Evolutionary conservation across 2,329 filamentous ascomycete genomes (phyloP).

Genomic region (Sarocladium brachiariae): DNA sequence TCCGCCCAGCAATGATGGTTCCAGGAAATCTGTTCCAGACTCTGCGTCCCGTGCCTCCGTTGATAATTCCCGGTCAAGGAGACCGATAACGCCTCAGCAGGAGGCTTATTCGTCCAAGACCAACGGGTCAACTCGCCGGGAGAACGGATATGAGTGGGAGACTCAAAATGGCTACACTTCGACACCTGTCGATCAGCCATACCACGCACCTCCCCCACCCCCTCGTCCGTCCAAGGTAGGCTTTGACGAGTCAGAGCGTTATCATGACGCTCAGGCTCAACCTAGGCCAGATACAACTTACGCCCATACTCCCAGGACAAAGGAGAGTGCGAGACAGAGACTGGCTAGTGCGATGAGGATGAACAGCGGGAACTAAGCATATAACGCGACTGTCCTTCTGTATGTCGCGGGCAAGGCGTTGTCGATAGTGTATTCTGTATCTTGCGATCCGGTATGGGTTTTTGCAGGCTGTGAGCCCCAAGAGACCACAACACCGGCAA

Average conservation of each 20-base stretch:
- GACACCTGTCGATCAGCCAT: conserved; percentile 13
- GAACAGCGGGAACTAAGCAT: conserved; percentile 10
- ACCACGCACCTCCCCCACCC: conserved; percentile 27
- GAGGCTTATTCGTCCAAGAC: conserved; percentile 2
- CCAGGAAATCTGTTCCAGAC: conserved; percentile 5
- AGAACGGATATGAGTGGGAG: conserved; percentile 15
- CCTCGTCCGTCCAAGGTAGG: conserved; percentile 31
- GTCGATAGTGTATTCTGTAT: too few relatives aligned
- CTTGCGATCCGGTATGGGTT: too few relatives aligned
- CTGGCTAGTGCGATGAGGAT: conserved; percentile 27
- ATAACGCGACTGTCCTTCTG: too few relatives aligned
- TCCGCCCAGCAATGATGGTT: not conserved
- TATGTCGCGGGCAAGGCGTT: too few relatives aligned
- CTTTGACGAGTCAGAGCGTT: conserved; percentile 26
- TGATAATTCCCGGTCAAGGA: conserved; percentile 9
- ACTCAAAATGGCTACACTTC: conserved; percentile 10
- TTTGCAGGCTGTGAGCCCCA: too few relatives aligned
- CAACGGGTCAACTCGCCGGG: not conserved
- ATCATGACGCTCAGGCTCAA: conserved; percentile 21
- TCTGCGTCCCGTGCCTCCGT: conserved; percentile 2
- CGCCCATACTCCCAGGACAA: conserved; percentile 8
- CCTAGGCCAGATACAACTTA: conserved; percentile 13
- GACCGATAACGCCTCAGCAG: conserved; percentile 11
- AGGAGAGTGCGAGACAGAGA: conserved; percentile 26
- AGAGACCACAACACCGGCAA: too few relatives aligned